These are phyloP conservation scores for Ricinus communis DNA, from an alignment of 345 rosid species.

Conservation along the genomic window DNA sequence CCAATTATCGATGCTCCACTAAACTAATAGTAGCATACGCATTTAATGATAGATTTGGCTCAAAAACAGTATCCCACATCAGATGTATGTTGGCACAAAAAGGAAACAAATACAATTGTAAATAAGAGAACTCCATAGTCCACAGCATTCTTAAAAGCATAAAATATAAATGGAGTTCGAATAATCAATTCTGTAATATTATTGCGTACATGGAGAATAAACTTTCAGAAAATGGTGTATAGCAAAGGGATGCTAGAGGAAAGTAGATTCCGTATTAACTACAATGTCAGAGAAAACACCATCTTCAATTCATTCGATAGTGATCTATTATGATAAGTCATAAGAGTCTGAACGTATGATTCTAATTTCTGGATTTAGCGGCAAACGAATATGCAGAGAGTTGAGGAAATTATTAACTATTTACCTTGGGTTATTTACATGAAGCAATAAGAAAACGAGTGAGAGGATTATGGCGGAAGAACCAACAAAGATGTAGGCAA, in stretches of 20 bases:
- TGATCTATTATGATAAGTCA: not conserved
- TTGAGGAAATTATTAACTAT: not conserved
- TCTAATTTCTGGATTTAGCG: not conserved
- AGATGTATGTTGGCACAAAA: not conserved
- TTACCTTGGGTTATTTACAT: slow-evolving; percentile 61
- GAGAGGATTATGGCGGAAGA: slow-evolving; percentile 56
- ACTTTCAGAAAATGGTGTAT: not conserved
- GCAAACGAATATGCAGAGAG: slow-evolving; percentile 14
- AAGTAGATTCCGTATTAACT: slow-evolving; percentile 7
- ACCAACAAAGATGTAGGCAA: slow-evolving; percentile 65
- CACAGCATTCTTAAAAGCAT: not conserved
- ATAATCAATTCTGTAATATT: not conserved
- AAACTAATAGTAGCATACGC: not conserved
- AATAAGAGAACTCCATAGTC: not conserved
- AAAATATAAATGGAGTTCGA: not conserved
- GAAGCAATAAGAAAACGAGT: slow-evolving; percentile 63
- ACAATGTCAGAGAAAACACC: not conserved
- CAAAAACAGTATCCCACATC: not conserved
- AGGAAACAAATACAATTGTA: too few species aligned
- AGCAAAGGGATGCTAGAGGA: not conserved
- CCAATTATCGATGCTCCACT: not conserved
- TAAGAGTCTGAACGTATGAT: not conserved
- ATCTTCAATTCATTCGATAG: not conserved
- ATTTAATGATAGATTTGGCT: not conserved
- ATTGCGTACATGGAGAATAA: not conserved